These are phyloP conservation scores for Hypoxylon sp. DNA, from an alignment of 2,329 filamentous ascomycete genomes.

Conservation along the genomic window DNA sequence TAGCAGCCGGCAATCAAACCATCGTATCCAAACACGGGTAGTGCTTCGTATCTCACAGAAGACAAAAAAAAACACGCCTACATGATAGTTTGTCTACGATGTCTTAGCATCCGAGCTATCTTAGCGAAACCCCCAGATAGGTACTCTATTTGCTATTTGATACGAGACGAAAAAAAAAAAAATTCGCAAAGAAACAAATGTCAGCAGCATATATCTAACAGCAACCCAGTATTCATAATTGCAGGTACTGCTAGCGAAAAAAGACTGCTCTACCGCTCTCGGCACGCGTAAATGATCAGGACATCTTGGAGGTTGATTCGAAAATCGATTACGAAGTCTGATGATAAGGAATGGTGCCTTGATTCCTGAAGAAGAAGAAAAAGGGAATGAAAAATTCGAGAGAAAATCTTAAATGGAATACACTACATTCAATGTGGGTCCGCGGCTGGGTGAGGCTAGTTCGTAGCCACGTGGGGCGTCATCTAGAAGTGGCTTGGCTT, in stretches of 20 bases:
- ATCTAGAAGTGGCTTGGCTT: background rate
- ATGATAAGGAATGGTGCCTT: constrained; percentile 96
- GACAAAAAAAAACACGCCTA: background rate
- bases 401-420: constrained; percentile 12
- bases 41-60: background rate
- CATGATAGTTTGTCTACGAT: background rate
- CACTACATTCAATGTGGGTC: constrained; percentile 2
- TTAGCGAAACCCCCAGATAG: background rate
- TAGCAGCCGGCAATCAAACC: background rate
- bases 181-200: constrained; percentile 61
- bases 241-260: constrained; percentile 99
- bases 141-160: background rate
- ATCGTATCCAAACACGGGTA: background rate
- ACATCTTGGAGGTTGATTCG: constrained; percentile 76
- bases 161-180: no score
- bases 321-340: constrained; percentile 65
- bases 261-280: constrained; percentile 85
- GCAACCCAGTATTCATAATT: constrained; percentile 79
- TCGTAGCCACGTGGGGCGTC: constrained; percentile 6
- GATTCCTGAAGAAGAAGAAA: constrained; percentile 54
- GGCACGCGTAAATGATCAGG: constrained; percentile 95
- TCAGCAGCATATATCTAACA: constrained; percentile 98
- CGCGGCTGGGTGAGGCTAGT: constrained; percentile 2
- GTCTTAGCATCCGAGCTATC: background rate
- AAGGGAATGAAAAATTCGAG: constrained; percentile 47